Percentiles rank a stretch among this genome's conserved stretches.
Evolutionary conservation across 2,329 filamentous ascomycete genomes (phyloP).

Genomic region (Pyrenochaeta sp.): DNA sequence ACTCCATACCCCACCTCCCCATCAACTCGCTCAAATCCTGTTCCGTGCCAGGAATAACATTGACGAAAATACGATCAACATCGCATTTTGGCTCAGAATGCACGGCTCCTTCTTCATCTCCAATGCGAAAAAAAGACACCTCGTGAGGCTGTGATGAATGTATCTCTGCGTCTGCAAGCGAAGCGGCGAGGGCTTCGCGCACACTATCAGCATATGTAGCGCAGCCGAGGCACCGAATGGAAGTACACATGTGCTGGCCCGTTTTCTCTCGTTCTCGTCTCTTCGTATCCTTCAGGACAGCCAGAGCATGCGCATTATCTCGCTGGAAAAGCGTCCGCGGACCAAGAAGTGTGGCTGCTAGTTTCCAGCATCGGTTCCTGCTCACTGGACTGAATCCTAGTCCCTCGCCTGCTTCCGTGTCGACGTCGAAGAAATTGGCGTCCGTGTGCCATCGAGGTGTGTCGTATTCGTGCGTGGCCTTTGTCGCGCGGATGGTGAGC

Average conservation of each 20-base stretch:
- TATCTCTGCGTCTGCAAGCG: slow-evolving; percentile 23
- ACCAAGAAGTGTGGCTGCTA: slow-evolving; percentile 58
- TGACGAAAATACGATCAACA: slow-evolving; percentile 48
- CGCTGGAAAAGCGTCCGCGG: slow-evolving; percentile 55
- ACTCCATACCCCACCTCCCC: slow-evolving; percentile 44
- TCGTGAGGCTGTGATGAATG: slow-evolving; percentile 34
- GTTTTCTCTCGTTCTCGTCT: slow-evolving; percentile 28
- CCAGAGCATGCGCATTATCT: slow-evolving; percentile 45
- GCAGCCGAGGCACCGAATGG: slow-evolving; percentile 56
- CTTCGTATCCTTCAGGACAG: slow-evolving; percentile 40
- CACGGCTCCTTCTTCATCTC: slow-evolving; percentile 52
- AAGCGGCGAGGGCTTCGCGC: slow-evolving; percentile 43
- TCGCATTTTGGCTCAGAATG: slow-evolving; percentile 50
- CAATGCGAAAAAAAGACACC: slow-evolving; percentile 56
- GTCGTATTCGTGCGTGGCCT: slow-evolving; percentile 55
- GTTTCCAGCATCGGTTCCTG: slow-evolving; percentile 53
- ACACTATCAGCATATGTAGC: slow-evolving; percentile 54
- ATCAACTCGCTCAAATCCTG: slow-evolving; percentile 40
- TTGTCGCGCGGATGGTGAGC: slow-evolving; percentile 59
- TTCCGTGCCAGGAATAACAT: slow-evolving; percentile 47
- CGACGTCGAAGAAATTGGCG: slow-evolving; percentile 55
- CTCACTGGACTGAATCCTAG: not conserved
- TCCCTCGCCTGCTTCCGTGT: not conserved
- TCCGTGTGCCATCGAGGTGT: slow-evolving; percentile 60
- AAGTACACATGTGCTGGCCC: slow-evolving; percentile 52